Evolutionary conservation across 257 asterid species (phyloP).

Genomic region (Nyctanthes arbortristis): DNA sequence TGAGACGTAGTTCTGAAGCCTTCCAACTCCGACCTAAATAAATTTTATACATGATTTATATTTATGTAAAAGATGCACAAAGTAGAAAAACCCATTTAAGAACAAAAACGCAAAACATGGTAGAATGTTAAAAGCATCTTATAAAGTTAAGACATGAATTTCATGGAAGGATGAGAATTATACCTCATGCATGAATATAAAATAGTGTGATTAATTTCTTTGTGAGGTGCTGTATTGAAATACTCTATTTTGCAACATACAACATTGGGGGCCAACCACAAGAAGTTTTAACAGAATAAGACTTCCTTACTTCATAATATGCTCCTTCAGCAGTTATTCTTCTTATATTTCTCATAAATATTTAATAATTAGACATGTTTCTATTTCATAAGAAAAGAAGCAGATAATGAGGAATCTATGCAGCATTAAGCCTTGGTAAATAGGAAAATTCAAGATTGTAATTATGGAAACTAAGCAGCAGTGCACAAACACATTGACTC

Average conservation of each 20-base stretch:
- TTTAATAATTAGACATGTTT: background rate
- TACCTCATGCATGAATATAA: background rate
- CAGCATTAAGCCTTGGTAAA: background rate
- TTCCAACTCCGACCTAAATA: conserved; percentile 97
- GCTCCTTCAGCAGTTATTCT: background rate
- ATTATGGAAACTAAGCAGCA: background rate
- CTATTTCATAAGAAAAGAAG: background rate
- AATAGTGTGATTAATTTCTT: background rate
- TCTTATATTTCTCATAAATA: background rate
- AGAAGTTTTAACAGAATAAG: background rate
- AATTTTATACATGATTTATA: background rate
- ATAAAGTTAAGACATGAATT: background rate
- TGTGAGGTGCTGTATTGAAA: background rate
- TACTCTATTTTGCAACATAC: background rate
- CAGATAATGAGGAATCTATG: background rate
- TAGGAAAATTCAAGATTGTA: too few relatives aligned
- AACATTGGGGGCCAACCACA: background rate
- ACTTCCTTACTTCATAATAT: background rate
- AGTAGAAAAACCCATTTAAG: background rate
- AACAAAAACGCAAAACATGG: background rate
- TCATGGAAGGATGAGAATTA: background rate
- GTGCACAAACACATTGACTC: background rate
- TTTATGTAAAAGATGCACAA: background rate
- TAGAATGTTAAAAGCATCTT: background rate
- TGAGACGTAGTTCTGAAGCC: conserved; percentile 88